phyloP scores from a whole-genome alignment of 495 filamentous ascomycete genomes.

The Sphaerosporella brunnea region DNA sequence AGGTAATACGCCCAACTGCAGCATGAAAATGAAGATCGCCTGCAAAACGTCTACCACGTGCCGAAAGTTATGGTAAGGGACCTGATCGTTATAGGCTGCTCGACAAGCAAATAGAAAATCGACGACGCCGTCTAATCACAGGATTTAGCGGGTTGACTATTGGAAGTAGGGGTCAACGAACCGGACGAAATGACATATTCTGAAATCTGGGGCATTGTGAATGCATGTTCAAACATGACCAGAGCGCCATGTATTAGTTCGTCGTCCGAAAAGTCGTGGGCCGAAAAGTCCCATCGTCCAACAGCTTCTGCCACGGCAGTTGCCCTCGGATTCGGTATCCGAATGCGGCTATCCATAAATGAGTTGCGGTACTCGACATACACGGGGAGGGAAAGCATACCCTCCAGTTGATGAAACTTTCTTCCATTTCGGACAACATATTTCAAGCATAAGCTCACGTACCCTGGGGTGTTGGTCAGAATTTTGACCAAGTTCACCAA shows the following conservation, averaged over 20 bases:
- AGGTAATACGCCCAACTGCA: constrained; percentile 61
- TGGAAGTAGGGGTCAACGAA: constrained; percentile 20
- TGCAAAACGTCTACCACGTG: constrained; percentile 94
- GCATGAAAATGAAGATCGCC: constrained; percentile 79
- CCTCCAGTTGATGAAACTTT: constrained; percentile 13
- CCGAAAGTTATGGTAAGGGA: constrained; percentile 98
- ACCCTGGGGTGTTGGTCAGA: constrained; percentile 39
- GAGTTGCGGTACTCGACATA: constrained; percentile 22
- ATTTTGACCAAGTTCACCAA: neutral
- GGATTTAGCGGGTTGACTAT: neutral
- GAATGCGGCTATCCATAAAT: constrained; percentile 24
- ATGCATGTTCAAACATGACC: constrained; percentile 75
- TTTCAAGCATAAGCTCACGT: constrained; percentile 74
- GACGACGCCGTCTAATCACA: constrained; percentile 43
- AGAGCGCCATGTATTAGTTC: constrained; percentile 65
- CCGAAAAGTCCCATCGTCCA: constrained; percentile 73
- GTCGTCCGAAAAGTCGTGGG: constrained; percentile 74
- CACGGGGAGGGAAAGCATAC: constrained; percentile 26
- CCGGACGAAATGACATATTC: constrained; percentile 59
- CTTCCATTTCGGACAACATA: constrained; percentile 53
- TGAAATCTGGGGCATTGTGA: constrained; percentile 63
- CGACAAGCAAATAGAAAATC: constrained; percentile 69
- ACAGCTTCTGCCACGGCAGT: constrained; percentile 47
- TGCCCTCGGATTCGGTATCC: neutral
- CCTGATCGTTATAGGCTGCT: constrained; percentile 78